Percentiles rank a stretch among this genome's conserved stretches.
Conservation (phyloP, 768 basidiomycete genomes). For the Termitomyces sp. region DNA sequence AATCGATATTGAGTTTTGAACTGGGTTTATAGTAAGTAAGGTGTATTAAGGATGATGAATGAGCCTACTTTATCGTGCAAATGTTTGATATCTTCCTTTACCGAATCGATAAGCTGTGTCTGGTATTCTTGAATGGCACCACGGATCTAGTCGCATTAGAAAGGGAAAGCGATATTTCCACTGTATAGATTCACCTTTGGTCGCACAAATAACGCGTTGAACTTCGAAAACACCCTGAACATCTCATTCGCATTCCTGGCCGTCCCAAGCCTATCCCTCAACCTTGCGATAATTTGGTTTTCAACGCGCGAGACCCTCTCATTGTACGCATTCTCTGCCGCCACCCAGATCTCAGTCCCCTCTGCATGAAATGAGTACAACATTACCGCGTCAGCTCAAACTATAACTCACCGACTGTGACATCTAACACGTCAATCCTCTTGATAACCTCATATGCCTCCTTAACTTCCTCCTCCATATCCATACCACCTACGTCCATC, state of each 20-base stretch:
- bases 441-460: conserved; percentile 97
- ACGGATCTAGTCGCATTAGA: conserved; percentile 58
- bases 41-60: neutral
- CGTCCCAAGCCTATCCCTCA: conserved; percentile 89
- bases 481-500: conserved; percentile 83
- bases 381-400: neutral
- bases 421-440: conserved; percentile 93
- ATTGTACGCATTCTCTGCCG: conserved; percentile 96
- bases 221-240: conserved; percentile 99
- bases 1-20: conserved; percentile 96
- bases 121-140: conserved; percentile 99
- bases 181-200: conserved; percentile 67
- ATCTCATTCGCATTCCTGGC: conserved; percentile 98
- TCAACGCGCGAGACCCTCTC: conserved; percentile 96
- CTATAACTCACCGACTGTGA: conserved; percentile 69
- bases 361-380: conserved; percentile 41
- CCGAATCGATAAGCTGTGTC: conserved; percentile 96
- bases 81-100: conserved; percentile 96
- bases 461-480: conserved; percentile 97
- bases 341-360: conserved; percentile 97
- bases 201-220: conserved; percentile 94
- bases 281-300: conserved; percentile 94
- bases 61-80: conserved; percentile 80
- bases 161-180: neutral
- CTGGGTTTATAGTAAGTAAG: conserved; percentile 28